Percentiles rank a stretch among this genome's conserved stretches.
phyloP scores from a whole-genome alignment of 139 green algal species.

The Ettlia oleoabundans region DNA sequence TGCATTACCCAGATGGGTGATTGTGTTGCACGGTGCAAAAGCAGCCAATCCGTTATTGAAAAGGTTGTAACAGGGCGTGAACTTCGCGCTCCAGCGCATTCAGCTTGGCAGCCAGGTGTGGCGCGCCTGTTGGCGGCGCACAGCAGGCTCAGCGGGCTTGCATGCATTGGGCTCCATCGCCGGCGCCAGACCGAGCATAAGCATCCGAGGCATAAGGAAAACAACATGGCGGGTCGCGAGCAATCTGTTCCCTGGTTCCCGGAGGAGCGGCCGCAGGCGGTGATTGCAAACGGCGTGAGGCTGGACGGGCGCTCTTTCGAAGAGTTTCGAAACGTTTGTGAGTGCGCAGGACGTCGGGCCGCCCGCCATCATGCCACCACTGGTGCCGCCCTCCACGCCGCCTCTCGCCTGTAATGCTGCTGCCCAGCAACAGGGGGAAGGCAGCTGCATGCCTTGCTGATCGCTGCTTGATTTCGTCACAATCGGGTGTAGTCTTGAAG shows the following conservation, averaged over 20 bases:
- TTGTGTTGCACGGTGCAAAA: too few relatives aligned
- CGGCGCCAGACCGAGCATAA: not conserved
- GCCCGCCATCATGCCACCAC: not conserved
- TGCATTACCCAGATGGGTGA: too few relatives aligned
- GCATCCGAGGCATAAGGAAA: not conserved
- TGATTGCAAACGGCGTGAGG: constrained; percentile 32
- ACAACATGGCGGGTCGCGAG: constrained; percentile 6
- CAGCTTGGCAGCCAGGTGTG: too few relatives aligned
- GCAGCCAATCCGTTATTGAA: too few relatives aligned
- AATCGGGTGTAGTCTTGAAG: constrained; percentile 65
- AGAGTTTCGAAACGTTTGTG: constrained; percentile 65
- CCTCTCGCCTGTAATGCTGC: not conserved
- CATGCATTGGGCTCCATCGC: not conserved
- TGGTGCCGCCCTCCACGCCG: not conserved
- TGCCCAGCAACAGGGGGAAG: not conserved
- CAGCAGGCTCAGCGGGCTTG: not conserved
- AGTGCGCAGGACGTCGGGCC: constrained; percentile 1
- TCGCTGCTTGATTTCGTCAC: not conserved
- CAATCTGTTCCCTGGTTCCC: constrained; percentile 26
- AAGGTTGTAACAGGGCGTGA: too few relatives aligned
- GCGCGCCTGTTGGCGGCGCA: too few relatives aligned
- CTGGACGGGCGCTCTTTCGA: constrained; percentile 59
- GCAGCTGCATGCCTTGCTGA: not conserved
- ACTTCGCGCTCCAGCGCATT: too few relatives aligned
- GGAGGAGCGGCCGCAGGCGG: constrained; percentile 10